Percentiles rank a stretch among this genome's conserved stretches.
These are phyloP conservation scores for Sarocladium kiliense DNA, from an alignment of 2,329 filamentous ascomycete species.

Conservation along the genomic window DNA sequence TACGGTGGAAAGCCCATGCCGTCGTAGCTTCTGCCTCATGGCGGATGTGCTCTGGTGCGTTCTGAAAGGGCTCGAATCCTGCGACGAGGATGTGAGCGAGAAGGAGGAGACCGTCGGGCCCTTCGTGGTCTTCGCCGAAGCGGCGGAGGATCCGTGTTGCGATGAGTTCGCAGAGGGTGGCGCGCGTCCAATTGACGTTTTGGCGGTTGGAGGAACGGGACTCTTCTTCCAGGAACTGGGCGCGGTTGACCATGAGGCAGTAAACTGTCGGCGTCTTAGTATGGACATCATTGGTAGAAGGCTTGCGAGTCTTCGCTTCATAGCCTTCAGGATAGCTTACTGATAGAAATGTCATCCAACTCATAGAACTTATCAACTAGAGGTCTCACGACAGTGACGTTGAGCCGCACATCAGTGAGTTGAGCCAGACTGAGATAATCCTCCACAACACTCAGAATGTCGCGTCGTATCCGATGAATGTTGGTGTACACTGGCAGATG, in stretches of 20 bases:
- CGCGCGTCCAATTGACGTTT: constrained; percentile 74
- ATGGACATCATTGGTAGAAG: too few species aligned
- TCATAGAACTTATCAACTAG: constrained; percentile 81
- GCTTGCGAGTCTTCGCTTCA: background rate
- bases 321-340: constrained; percentile 34
- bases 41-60: constrained; percentile 64
- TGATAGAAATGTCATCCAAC: constrained; percentile 71
- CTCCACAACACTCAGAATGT: constrained; percentile 59
- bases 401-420: constrained; percentile 75
- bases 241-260: constrained; percentile 75
- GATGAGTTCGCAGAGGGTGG: constrained; percentile 74
- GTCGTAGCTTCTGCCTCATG: constrained; percentile 48
- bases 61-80: constrained; percentile 81
- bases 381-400: constrained; percentile 72
- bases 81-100: constrained; percentile 77
- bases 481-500: constrained; percentile 70
- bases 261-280: constrained; percentile 56
- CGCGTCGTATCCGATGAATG: constrained; percentile 65
- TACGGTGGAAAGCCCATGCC: constrained; percentile 47
- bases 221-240: constrained; percentile 75
- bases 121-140: constrained; percentile 72
- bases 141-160: constrained; percentile 72
- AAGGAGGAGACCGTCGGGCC: constrained; percentile 63
- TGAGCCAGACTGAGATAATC: constrained; percentile 66
- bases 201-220: constrained; percentile 70